A percentile compares a stretch with the other conserved stretches of the same genome.
phyloP scores from a whole-genome alignment of 2,329 filamentous ascomycete species.

The Colletotrichum tabaci region DNA sequence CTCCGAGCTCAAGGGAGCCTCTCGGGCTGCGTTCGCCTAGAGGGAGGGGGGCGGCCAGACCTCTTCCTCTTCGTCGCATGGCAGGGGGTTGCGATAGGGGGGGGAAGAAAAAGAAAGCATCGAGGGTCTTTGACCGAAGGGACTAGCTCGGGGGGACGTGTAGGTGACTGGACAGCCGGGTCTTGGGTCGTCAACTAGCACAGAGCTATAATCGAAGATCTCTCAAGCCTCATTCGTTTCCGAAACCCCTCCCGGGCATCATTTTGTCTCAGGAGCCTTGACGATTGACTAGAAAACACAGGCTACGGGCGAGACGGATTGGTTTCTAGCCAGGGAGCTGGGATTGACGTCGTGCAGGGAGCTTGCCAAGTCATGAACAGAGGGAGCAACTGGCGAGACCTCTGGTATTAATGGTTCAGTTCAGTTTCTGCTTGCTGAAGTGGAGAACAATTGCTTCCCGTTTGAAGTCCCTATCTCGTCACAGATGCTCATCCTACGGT shows the following conservation, averaged over 20 bases:
- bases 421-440: background rate
- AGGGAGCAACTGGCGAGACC: background rate
- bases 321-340: background rate
- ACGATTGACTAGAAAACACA: background rate
- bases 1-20: background rate
- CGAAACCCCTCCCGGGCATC: background rate
- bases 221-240: background rate
- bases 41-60: background rate
- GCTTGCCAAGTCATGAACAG: background rate
- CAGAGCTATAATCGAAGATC: background rate
- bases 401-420: too few relatives aligned
- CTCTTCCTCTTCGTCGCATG: background rate
- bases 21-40: background rate
- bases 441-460: too few relatives aligned
- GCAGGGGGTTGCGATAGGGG: background rate
- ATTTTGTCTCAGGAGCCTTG: background rate
- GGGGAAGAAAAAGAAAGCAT: background rate
- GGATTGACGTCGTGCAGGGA: background rate
- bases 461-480: background rate
- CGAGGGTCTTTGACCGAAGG: background rate
- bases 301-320: background rate
- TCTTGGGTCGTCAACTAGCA: too few relatives aligned
- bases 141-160: background rate
- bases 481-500: background rate
- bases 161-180: background rate